Base-by-base conservation (phyloP, 495 filamentous ascomycete species). In the Poronia punctata region DNA sequence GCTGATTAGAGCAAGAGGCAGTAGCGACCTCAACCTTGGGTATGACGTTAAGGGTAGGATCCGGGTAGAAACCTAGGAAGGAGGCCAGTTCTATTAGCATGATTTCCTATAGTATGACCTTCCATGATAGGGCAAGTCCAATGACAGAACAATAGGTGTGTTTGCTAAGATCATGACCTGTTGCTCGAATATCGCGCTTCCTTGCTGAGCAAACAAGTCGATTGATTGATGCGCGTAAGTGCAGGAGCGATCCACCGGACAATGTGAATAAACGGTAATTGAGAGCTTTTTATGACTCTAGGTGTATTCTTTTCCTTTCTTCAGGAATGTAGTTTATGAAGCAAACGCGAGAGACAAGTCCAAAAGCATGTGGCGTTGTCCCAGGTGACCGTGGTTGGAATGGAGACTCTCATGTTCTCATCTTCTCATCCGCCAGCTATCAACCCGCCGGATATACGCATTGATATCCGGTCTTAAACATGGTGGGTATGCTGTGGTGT, bases 51-150 rank as follows among this genome's bases (percentile, higher is more conserved):
- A n/a, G n/a, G n/a, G n/a, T n/a, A n/a, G 38, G 43, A 31, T 44
- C 40, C 35, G 45, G 39, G 49, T 39, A 53, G 18, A 47, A 50
- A 21, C 48, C 55, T 59, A 40, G 33, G 45, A 51, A 53, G 35
- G 49, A 52, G 28, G 40, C 45, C 31, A 41, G 14, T 45, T 45
- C 35, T 36, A 39, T 59, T 33, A 59, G 55, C 55, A 59, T 59
- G 45, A 40, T 53, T 59, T 29, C 39, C 45, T n/a, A 30, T 41
- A 27, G 41, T 31, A 25, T 35, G 33, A 44, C 26, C 30, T 56
- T 55, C 55, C 55, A 58, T 58, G 51, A 29, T 58, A 48, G 14
- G 30, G 40, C 15, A 12, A 14, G 3, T 6, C 29, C 9, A 26
- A 24, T 38, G 12, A 38, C 4, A 32, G 10, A 7, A 15, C 7